Evolutionary conservation across 768 basidiomycete genomes (phyloP).

Genomic region (Xanthoconium stramineum): DNA sequence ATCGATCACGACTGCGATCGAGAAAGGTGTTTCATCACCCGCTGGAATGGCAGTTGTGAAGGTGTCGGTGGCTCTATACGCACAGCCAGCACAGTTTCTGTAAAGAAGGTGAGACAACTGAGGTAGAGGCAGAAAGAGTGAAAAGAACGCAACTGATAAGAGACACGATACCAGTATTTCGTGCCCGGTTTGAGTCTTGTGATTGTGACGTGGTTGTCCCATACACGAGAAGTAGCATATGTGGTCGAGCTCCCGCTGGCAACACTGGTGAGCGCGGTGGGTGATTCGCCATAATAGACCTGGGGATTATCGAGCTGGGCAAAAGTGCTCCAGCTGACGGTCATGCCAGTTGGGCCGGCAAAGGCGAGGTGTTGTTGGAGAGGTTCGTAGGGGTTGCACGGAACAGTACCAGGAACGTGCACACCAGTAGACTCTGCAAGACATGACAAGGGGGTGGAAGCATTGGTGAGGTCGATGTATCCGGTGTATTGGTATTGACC

Average conservation of each 20-base stretch:
- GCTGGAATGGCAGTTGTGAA: slow-evolving; percentile 22
- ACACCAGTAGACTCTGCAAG: slow-evolving; percentile 28
- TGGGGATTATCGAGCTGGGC: slow-evolving; percentile 20
- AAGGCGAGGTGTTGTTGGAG: slow-evolving; percentile 25
- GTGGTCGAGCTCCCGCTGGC: slow-evolving; percentile 22
- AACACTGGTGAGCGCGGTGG: slow-evolving; percentile 16
- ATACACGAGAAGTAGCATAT: slow-evolving; percentile 26
- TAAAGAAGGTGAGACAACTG: not conserved
- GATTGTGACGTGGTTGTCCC: slow-evolving; percentile 27
- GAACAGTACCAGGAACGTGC: slow-evolving; percentile 26
- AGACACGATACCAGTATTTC: slow-evolving; percentile 27
- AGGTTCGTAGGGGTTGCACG: slow-evolving; percentile 28
- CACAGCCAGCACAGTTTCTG: slow-evolving; percentile 28
- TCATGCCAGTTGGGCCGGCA: slow-evolving; percentile 26
- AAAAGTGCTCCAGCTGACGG: slow-evolving; percentile 25
- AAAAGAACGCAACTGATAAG: slow-evolving; percentile 21
- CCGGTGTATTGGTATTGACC: not conserved
- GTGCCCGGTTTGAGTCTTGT: slow-evolving; percentile 22
- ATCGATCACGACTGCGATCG: slow-evolving; percentile 26
- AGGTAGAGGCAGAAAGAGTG: not conserved
- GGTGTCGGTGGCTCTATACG: slow-evolving; percentile 23
- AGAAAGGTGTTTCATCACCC: slow-evolving; percentile 20
- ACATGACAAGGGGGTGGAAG: slow-evolving; percentile 16
- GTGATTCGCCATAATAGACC: slow-evolving; percentile 25
- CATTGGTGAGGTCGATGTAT: slow-evolving; percentile 11